These are phyloP conservation scores for Ailanthus altissimus DNA, from an alignment of 345 rosid genomes.

Conservation along the genomic window DNA sequence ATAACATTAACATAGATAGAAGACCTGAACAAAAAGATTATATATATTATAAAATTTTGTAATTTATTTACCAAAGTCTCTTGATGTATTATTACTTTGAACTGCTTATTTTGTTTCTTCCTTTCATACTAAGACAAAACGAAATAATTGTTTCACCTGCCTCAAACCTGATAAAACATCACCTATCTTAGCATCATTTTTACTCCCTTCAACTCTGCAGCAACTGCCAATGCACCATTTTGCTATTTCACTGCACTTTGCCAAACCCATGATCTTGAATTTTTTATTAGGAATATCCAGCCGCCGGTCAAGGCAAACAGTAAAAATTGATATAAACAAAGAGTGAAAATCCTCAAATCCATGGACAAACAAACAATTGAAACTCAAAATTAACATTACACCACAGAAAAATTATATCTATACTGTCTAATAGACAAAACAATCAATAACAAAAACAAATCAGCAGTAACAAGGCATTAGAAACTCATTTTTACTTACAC, in stretches of 20 bases:
- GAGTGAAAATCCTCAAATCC: background rate
- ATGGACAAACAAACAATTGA: background rate
- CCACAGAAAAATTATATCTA: background rate
- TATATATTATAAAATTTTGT: background rate
- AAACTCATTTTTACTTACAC: background rate
- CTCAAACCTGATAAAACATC: conserved; percentile 28
- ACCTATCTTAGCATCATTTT: conserved; percentile 21
- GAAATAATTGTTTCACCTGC: conserved; percentile 27
- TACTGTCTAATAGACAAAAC: background rate
- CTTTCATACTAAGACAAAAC: background rate
- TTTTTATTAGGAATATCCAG: conserved; percentile 19
- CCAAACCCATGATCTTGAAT: conserved; percentile 20
- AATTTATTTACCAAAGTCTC: background rate
- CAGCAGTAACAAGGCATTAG: background rate
- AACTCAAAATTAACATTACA: background rate
- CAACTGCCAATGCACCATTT: conserved; percentile 26
- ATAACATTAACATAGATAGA: too few species aligned
- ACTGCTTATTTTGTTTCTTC: background rate
- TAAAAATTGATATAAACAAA: background rate
- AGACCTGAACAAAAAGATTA: too few species aligned
- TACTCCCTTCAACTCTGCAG: conserved; percentile 12
- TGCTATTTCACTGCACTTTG: conserved; percentile 33
- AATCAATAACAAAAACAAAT: background rate
- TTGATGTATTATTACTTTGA: background rate
- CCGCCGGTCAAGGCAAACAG: conserved; percentile 13